A percentile compares a stretch with the other conserved stretches of the same genome.
These are phyloP conservation scores for Trametopsis cervina DNA, from an alignment of 768 basidiomycete genomes.

Conservation along the genomic window DNA sequence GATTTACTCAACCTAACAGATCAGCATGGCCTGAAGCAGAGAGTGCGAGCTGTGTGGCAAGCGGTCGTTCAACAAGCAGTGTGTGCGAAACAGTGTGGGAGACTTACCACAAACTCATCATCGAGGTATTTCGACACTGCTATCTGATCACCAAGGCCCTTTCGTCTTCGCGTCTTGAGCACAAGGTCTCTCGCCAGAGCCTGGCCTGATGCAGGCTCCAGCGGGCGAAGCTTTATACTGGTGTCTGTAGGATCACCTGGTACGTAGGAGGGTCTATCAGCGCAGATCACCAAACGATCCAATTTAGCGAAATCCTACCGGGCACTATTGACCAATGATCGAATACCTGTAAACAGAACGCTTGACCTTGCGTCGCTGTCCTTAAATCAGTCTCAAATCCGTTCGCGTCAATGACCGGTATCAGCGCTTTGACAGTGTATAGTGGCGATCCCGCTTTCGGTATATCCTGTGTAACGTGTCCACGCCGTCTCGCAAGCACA, in stretches of 20 bases:
- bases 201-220: slow-evolving; percentile 97
- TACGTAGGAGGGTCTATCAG: slow-evolving; percentile 16
- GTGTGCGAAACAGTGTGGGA: neutral
- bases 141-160: slow-evolving; percentile 95
- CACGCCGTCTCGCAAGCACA: slow-evolving; percentile 94
- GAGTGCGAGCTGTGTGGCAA: slow-evolving; percentile 62
- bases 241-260: slow-evolving; percentile 97
- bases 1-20: slow-evolving; percentile 62
- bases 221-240: slow-evolving; percentile 89
- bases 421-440: slow-evolving; percentile 96
- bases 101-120: slow-evolving; percentile 88
- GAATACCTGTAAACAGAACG: slow-evolving; percentile 96
- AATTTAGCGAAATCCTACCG: slow-evolving; percentile 39
- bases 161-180: slow-evolving; percentile 91
- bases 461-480: slow-evolving; percentile 98
- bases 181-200: slow-evolving; percentile 92
- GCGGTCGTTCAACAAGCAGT: neutral
- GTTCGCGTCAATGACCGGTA: slow-evolving; percentile 97
- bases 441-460: slow-evolving; percentile 97
- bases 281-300: slow-evolving; percentile 1
- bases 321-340: slow-evolving; percentile 99
- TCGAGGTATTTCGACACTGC: slow-evolving; percentile 96
- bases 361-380: slow-evolving; percentile 97
- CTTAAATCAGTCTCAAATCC: slow-evolving; percentile 98
- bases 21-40: slow-evolving; percentile 97